These are phyloP conservation scores for Fulvia fulva DNA, from an alignment of 2,329 filamentous ascomycete species.

Conservation along the genomic window DNA sequence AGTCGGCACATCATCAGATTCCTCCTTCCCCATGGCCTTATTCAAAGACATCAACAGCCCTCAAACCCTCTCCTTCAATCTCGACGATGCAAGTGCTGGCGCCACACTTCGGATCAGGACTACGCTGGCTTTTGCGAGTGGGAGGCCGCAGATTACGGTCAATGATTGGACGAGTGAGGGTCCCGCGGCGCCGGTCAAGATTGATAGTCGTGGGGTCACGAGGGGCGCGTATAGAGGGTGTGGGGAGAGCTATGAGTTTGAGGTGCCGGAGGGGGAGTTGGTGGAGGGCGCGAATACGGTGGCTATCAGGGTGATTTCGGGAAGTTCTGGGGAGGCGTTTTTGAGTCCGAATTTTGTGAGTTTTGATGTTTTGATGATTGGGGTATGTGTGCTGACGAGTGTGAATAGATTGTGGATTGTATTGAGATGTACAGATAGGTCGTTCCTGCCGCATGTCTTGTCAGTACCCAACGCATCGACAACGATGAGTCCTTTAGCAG, in stretches of 20 bases:
- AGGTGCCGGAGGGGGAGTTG: constrained; percentile 4
- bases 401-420: constrained; percentile 15
- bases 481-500: too few species aligned
- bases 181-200: constrained; percentile 8
- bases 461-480: too few species aligned
- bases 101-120: constrained; percentile 13
- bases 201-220: constrained; percentile 16
- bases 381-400: background rate
- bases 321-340: constrained; percentile 4
- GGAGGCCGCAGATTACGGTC: constrained; percentile 7
- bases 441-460: too few species aligned
- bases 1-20: constrained; percentile 3
- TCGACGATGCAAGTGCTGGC: constrained; percentile 5
- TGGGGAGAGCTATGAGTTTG: constrained; percentile 15
- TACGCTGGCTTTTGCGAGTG: constrained; percentile 13
- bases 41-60: constrained; percentile 14
- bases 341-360: constrained; percentile 17
- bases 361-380: background rate
- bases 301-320: constrained; percentile 10
- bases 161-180: constrained; percentile 3
- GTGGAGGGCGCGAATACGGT: constrained; percentile 9
- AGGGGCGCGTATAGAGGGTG: constrained; percentile 15
- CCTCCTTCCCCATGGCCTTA: constrained; percentile 13
- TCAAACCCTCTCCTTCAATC: constrained; percentile 9
- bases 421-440: constrained; percentile 16